Evolutionary conservation across 345 rosid genomes (phyloP).

Genomic region (Chamaenerion angustifolium): DNA sequence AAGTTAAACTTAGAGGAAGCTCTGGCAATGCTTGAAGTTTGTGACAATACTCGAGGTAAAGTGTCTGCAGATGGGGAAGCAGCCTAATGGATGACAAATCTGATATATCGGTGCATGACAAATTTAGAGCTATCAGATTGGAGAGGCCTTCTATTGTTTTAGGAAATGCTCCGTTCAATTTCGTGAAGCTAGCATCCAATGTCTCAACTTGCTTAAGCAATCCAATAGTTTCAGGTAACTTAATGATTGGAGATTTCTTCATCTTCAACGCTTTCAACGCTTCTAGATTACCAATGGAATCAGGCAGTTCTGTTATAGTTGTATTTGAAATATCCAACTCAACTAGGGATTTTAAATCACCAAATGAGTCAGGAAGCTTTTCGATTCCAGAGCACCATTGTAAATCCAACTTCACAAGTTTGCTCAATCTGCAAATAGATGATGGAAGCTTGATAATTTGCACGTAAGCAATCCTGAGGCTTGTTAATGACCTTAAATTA

Average conservation of each 20-base stretch:
- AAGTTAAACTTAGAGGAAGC: background rate
- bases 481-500: background rate
- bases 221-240: too few species aligned
- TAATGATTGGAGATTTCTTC: background rate
- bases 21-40: background rate
- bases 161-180: background rate
- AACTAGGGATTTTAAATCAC: background rate
- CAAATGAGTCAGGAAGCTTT: background rate
- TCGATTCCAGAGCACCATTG: too few species aligned
- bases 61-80: too few species aligned
- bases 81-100: background rate
- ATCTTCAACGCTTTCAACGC: background rate
- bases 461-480: background rate
- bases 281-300: accelerated
- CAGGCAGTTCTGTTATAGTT: accelerated
- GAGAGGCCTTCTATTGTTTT: background rate
- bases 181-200: too few species aligned
- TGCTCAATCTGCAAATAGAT: background rate
- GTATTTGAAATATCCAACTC: background rate
- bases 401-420: too few species aligned
- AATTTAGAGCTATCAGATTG: too few species aligned
- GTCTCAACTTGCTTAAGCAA: too few species aligned
- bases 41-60: background rate
- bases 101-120: background rate
- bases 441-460: background rate